Conservation (phyloP, 352 stramenopile species). For the Phytophthora citricola region DNA sequence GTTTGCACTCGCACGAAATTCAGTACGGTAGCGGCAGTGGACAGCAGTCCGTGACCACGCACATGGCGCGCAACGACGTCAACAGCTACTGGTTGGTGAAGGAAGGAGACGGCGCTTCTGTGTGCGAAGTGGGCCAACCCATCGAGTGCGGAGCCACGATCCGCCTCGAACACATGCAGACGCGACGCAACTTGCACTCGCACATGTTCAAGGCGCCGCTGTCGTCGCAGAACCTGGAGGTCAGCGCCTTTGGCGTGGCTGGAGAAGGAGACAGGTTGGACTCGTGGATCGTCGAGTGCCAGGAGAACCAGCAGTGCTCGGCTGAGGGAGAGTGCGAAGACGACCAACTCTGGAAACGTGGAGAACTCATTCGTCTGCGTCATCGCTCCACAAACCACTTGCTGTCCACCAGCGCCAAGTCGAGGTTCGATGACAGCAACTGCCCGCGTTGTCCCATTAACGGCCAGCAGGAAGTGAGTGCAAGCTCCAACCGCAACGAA, state of each 20-base stretch:
- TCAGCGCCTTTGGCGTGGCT: conserved; percentile 83
- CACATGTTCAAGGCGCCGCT: conserved; percentile 78
- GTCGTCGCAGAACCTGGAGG: conserved; percentile 63
- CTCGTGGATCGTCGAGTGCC: conserved; percentile 81
- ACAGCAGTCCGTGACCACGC: conserved; percentile 82
- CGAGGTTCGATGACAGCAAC: conserved; percentile 82
- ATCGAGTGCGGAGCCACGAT: conserved; percentile 71
- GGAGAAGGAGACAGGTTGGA: conserved; percentile 77
- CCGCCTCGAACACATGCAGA: conserved; percentile 78
- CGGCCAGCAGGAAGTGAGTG: conserved; percentile 86
- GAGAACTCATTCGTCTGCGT: conserved; percentile 73
- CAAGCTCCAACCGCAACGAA: conserved; percentile 50
- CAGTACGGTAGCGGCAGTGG: conserved; percentile 77
- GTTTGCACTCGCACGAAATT: conserved; percentile 87
- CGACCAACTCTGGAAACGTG: conserved; percentile 78
- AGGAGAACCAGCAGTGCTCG: conserved; percentile 77
- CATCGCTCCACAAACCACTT: conserved; percentile 59
- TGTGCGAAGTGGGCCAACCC: conserved; percentile 58
- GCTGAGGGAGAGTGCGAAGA: conserved; percentile 72
- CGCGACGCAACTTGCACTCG: conserved; percentile 82
- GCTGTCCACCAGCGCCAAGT: conserved; percentile 53
- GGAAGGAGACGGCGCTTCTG: conserved; percentile 58
- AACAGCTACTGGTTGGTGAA: conserved; percentile 91
- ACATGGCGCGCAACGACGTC: conserved; percentile 74
- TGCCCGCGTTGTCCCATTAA: conserved; percentile 86